Conservation (phyloP, 805 yeast genomes). For the Hanseniaspora mollemarum region DNA sequence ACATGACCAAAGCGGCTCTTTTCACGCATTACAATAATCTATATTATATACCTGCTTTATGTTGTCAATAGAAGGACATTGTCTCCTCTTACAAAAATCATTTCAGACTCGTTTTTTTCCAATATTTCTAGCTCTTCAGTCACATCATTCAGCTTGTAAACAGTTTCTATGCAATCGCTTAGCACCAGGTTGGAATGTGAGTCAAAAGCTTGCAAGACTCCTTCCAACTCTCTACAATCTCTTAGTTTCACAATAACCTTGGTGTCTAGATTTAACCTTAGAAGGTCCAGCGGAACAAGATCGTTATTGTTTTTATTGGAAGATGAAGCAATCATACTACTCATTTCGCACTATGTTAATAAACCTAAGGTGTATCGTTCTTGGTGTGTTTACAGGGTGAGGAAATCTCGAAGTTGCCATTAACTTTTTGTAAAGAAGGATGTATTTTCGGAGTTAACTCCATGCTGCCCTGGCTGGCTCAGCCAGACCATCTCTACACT, state of each 20-base stretch:
- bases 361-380: background rate
- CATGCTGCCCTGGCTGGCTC: too few species aligned
- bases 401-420: too few species aligned
- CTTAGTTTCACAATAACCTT: slow-evolving; percentile 75
- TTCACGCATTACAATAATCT: too few species aligned
- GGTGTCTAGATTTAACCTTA: slow-evolving; percentile 79
- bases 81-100: slow-evolving; percentile 97
- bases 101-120: slow-evolving; percentile 49
- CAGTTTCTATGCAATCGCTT: slow-evolving; percentile 82
- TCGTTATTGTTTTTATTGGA: background rate
- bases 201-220: slow-evolving; percentile 85
- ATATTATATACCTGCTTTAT: background rate
- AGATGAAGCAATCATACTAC: background rate
- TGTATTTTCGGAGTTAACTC: too few species aligned
- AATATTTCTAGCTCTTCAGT: slow-evolving; percentile 7
- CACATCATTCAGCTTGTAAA: slow-evolving; percentile 43
- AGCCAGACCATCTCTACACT: too few species aligned
- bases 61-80: slow-evolving; percentile 75
- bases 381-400: too few species aligned
- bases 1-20: too few species aligned
- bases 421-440: too few species aligned
- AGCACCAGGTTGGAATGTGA: slow-evolving; percentile 93
- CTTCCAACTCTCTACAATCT: slow-evolving; percentile 86
- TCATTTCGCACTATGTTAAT: background rate
- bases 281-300: slow-evolving; percentile 69